Evolutionary conservation across 163 green algal species (phyloP).

Genomic region (Coccomyxa subellipsoidea): DNA sequence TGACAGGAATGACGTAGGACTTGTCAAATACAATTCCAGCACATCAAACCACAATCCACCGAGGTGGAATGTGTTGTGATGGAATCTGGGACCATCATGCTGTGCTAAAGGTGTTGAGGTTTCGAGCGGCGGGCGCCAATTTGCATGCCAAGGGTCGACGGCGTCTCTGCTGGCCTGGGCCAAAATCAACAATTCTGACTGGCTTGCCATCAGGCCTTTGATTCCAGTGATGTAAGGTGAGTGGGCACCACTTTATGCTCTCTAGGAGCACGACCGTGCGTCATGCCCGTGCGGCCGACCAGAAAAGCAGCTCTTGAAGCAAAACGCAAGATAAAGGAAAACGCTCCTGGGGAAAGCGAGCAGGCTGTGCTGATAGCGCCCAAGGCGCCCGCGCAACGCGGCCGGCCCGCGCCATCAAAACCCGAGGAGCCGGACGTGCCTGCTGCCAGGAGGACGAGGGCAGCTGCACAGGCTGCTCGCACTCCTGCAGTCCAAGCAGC

Average conservation of each 20-base stretch:
- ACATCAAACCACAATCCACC: neutral
- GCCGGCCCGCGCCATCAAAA: neutral
- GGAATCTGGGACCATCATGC: neutral
- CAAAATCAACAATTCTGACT: no score
- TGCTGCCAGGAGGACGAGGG: neutral
- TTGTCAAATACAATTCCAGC: neutral
- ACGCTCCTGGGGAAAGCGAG: conserved; percentile 7
- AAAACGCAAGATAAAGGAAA: neutral
- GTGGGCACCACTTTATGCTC: neutral
- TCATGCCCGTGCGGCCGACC: neutral
- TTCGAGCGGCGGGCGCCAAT: no score
- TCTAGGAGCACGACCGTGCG: neutral
- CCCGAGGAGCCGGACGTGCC: neutral
- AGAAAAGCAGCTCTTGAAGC: conserved; percentile 6
- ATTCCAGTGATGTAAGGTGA: neutral
- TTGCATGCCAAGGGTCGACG: no score
- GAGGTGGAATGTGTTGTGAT: neutral
- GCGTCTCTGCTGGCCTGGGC: no score
- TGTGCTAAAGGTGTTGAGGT: no score
- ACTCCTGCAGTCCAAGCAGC: neutral
- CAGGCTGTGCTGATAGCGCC: conserved; percentile 3
- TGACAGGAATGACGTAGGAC: no score
- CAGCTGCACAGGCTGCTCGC: neutral
- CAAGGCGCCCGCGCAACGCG: neutral
- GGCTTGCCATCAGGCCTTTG: neutral